Percentiles rank a stretch among this genome's conserved stretches.
Conservation (phyloP, 345 rosid genomes). For the Schrenkiella parvula region DNA sequence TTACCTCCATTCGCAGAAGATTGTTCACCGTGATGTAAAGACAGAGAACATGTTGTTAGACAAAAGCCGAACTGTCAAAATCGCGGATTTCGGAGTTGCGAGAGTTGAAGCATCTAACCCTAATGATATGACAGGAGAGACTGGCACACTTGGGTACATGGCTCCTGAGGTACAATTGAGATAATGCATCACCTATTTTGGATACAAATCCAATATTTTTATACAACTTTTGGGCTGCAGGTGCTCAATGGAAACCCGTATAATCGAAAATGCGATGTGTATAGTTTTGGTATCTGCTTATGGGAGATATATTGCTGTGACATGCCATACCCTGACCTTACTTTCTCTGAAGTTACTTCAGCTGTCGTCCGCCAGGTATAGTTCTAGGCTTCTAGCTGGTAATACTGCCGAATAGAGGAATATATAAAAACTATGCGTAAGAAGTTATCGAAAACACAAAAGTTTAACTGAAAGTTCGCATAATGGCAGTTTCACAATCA, state of each 20-base stretch:
- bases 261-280: slow-evolving; percentile 95
- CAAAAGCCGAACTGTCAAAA: slow-evolving; percentile 75
- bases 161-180: slow-evolving; percentile 82
- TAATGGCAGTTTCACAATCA: background rate
- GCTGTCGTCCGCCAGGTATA: slow-evolving; percentile 94
- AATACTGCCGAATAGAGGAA: background rate
- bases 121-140: slow-evolving; percentile 99
- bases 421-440: background rate
- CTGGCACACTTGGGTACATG: slow-evolving; percentile 99
- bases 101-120: slow-evolving; percentile 99
- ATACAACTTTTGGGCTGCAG: slow-evolving; percentile 37
- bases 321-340: slow-evolving; percentile 97
- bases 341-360: slow-evolving; percentile 92
- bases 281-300: slow-evolving; percentile 91
- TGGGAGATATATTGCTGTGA: slow-evolving; percentile 99
- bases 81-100: slow-evolving; percentile 98
- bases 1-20: slow-evolving; percentile 93
- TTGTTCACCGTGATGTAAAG: slow-evolving; percentile 98
- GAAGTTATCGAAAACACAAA: no score
- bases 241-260: slow-evolving; percentile 95
- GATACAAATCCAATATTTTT: background rate
- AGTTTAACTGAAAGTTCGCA: no score
- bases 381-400: no score
- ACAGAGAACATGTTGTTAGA: slow-evolving; percentile 98
- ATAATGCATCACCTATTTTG: background rate